These are phyloP conservation scores for Schizonepeta tenuifolia DNA, from an alignment of 257 asterid genomes.

Conservation along the genomic window DNA sequence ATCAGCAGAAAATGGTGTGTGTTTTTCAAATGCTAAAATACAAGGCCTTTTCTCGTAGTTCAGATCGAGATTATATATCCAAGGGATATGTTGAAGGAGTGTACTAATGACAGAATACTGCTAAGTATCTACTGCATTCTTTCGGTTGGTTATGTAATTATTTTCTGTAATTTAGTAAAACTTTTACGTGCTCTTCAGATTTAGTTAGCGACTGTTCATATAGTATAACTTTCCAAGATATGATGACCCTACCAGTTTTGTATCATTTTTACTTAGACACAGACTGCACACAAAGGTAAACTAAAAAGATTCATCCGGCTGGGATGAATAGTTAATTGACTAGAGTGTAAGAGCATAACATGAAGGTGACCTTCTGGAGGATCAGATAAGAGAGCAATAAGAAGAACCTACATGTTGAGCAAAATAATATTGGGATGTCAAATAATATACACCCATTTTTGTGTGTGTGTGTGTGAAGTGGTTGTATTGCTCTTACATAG, in stretches of 20 bases:
- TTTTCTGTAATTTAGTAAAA: too few species aligned
- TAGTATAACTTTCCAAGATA: too few species aligned
- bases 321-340: constrained; percentile 8
- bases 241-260: not conserved
- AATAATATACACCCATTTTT: not conserved
- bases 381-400: not conserved
- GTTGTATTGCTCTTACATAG: not conserved
- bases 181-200: too few species aligned
- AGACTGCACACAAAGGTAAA: not conserved
- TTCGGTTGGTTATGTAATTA: too few species aligned
- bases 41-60: too few species aligned
- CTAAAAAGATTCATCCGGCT: not conserved
- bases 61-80: too few species aligned
- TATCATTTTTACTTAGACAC: not conserved
- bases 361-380: not conserved
- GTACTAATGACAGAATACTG: too few species aligned
- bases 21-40: too few species aligned
- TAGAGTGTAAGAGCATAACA: not conserved
- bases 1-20: too few species aligned
- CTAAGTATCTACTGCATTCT: too few species aligned
- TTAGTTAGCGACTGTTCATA: too few species aligned
- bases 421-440: not conserved
- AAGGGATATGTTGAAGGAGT: too few species aligned
- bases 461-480: not conserved
- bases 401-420: not conserved